phyloP scores from a whole-genome alignment of 177 flowering plant genomes.

The Vitis hybrid region DNA sequence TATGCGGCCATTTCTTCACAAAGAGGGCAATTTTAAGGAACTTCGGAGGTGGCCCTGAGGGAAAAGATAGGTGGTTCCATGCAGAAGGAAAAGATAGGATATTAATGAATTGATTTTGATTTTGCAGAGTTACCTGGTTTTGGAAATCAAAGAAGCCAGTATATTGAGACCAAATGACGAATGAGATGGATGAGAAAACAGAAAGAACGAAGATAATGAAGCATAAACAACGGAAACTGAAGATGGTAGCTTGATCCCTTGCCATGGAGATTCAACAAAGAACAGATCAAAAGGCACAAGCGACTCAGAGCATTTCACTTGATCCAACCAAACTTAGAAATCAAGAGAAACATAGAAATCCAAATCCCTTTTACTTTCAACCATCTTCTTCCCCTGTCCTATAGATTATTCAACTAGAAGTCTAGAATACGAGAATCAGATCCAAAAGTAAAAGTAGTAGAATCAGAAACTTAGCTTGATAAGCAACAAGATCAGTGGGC shows the following conservation, averaged over 20 bases:
- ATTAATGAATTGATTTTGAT: constrained; percentile 22
- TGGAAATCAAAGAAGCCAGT: constrained; percentile 24
- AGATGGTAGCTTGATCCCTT: constrained; percentile 25
- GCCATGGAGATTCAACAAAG: constrained; percentile 30
- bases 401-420: not conserved
- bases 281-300: not conserved
- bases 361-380: too few relatives aligned
- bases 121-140: not conserved
- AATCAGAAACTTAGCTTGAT: not conserved
- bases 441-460: not conserved
- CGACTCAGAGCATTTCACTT: too few relatives aligned
- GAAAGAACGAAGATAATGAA: constrained; percentile 31
- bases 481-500: not conserved
- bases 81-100: constrained; percentile 45
- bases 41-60: constrained; percentile 33
- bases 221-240: constrained; percentile 38
- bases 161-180: constrained; percentile 41
- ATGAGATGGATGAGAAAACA: constrained; percentile 36
- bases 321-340: not conserved
- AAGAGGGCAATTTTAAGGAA: constrained; percentile 66
- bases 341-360: too few relatives aligned
- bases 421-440: not conserved
- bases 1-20: constrained; percentile 66
- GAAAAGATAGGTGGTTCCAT: constrained; percentile 62
- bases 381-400: not conserved